Conservation (phyloP, 202 grass and related monocot species). For the Zoysia matrella region DNA sequence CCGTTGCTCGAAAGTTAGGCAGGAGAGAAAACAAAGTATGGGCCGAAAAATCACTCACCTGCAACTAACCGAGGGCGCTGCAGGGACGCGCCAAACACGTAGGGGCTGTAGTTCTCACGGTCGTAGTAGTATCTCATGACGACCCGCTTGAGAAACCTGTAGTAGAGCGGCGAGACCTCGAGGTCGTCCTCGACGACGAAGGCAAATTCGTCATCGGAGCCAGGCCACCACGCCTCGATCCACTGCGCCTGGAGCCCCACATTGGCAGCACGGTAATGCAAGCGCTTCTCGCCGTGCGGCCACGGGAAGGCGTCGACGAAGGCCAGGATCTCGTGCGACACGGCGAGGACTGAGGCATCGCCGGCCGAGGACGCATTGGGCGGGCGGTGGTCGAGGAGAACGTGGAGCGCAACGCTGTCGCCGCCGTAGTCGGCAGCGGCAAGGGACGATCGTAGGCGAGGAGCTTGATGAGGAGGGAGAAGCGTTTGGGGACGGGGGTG, state of each 20-base stretch:
- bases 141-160: conserved; percentile 69
- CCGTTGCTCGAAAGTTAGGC: too few species aligned
- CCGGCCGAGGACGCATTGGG: conserved; percentile 17
- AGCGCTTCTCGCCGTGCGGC: neutral
- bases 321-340: too few species aligned
- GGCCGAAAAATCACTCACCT: too few species aligned
- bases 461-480: conserved; percentile 81
- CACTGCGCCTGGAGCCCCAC: conserved; percentile 91
- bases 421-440: conserved; percentile 74
- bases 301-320: too few species aligned
- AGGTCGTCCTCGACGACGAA: conserved; percentile 97
- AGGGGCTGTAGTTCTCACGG: neutral
- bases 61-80: too few species aligned
- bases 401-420: conserved; percentile 77
- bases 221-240: conserved; percentile 94
- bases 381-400: conserved; percentile 76
- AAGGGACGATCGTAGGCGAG: conserved; percentile 86
- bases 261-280: conserved; percentile 74
- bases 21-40: too few species aligned
- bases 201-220: conserved; percentile 28
- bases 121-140: conserved; percentile 86
- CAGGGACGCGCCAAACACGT: too few species aligned
- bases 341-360: conserved; percentile 20
- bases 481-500: conserved; percentile 46
- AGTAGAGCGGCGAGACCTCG: conserved; percentile 84